Conservation (phyloP, 2,329 filamentous ascomycete genomes). For the Colletotrichum horii region DNA sequence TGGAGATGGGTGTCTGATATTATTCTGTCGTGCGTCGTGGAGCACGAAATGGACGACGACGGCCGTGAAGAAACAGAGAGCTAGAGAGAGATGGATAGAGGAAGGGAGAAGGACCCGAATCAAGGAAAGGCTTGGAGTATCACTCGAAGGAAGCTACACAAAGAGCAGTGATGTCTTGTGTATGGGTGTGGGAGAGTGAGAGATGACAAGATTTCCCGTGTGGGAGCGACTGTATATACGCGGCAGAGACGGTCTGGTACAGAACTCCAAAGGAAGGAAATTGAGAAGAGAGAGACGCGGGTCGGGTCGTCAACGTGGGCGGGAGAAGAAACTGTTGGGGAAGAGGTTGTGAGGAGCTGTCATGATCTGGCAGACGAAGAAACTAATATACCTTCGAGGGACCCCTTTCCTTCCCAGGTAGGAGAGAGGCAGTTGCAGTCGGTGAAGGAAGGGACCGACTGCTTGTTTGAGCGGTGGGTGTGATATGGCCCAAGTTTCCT, state of each 20-base stretch:
- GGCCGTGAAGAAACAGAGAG: not conserved
- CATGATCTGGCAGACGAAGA: constrained; percentile 16
- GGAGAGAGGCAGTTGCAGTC: not conserved
- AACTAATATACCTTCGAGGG: constrained; percentile 17
- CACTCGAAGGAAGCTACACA: not conserved
- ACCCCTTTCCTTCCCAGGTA: not conserved
- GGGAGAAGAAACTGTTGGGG: constrained; percentile 6
- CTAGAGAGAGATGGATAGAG: not conserved
- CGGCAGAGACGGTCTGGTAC: not conserved
- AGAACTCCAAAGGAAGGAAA: not conserved
- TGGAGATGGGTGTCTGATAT: not conserved
- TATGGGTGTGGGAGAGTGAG: not conserved
- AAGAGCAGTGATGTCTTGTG: not conserved
- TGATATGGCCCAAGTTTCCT: not conserved
- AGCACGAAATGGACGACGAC: not conserved
- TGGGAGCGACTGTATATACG: not conserved
- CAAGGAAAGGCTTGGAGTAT: not conserved
- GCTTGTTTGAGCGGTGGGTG: not conserved
- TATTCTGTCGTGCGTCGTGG: not conserved
- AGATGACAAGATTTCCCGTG: not conserved
- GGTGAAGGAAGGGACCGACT: constrained; percentile 2
- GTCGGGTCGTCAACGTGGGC: not conserved
- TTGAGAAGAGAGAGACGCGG: not conserved
- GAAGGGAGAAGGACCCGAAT: not conserved
- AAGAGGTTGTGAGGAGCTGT: not conserved